A percentile compares a stretch with the other conserved stretches of the same genome.
These are phyloP conservation scores for Meyerozyma sp. DNA, from an alignment of 1,139 yeast species.

Conservation along the genomic window DNA sequence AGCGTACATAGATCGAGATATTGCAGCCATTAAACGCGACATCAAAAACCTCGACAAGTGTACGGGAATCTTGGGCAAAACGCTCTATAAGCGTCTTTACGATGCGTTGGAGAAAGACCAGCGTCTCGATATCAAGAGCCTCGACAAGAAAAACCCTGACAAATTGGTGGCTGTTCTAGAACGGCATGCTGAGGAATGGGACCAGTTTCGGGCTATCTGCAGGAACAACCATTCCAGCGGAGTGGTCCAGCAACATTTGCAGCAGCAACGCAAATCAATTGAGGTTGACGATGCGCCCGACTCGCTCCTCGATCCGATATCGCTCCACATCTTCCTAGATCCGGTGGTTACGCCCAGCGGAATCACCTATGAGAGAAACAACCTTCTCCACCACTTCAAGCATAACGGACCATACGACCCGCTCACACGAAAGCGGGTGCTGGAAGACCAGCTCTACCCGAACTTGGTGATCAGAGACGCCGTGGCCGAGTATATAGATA, in stretches of 20 bases:
- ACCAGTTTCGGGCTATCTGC: slow-evolving; percentile 16
- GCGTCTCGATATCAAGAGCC: slow-evolving; percentile 7
- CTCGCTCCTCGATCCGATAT: slow-evolving; percentile 40
- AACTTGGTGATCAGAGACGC: slow-evolving; percentile 40
- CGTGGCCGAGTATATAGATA: slow-evolving; percentile 19
- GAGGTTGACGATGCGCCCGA: slow-evolving; percentile 33
- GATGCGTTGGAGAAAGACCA: slow-evolving; percentile 17
- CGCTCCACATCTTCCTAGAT: slow-evolving; percentile 38
- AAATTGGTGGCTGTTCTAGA: slow-evolving; percentile 13
- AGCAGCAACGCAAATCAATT: background rate
- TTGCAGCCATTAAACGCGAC: slow-evolving; percentile 13
- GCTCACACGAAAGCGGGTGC: slow-evolving; percentile 31
- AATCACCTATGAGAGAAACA: slow-evolving; percentile 39
- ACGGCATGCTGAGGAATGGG: slow-evolving; percentile 14
- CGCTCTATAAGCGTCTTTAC: slow-evolving; percentile 14
- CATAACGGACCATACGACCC: slow-evolving; percentile 35
- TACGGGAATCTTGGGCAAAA: slow-evolving; percentile 13
- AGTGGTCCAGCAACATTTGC: background rate
- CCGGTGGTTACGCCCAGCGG: slow-evolving; percentile 51
- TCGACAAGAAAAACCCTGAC: slow-evolving; percentile 10
- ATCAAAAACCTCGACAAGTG: slow-evolving; percentile 15
- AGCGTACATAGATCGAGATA: slow-evolving; percentile 17
- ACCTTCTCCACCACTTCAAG: slow-evolving; percentile 32
- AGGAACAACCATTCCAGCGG: slow-evolving; percentile 18
- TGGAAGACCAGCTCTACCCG: slow-evolving; percentile 36